Evolutionary conservation across 192 early-diverging fungal genomes (phyloP).

Genomic region (Spinellus fusiger): DNA sequence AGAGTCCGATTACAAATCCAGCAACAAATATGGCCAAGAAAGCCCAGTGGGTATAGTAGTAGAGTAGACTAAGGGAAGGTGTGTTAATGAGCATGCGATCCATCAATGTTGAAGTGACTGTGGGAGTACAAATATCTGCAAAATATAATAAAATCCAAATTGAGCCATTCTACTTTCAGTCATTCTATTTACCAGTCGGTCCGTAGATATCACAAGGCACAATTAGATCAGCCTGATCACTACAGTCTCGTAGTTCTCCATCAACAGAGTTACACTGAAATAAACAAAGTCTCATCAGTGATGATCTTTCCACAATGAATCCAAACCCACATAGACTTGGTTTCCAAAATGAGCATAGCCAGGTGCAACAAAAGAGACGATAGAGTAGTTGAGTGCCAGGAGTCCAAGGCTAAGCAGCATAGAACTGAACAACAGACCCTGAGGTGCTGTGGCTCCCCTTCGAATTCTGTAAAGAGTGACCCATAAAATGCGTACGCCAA

Average conservation of each 20-base stretch:
- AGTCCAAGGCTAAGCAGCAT: slow-evolving; percentile 42
- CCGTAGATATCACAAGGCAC: slow-evolving; percentile 50
- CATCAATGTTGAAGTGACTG: slow-evolving; percentile 41
- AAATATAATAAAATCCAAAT: not conserved
- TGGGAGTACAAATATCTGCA: slow-evolving; percentile 47
- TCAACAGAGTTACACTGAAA: slow-evolving; percentile 44
- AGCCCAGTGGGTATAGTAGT: slow-evolving; percentile 48
- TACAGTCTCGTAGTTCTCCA: slow-evolving; percentile 32
- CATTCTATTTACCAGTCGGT: slow-evolving; percentile 28
- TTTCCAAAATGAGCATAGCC: slow-evolving; percentile 53
- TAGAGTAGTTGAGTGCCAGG: slow-evolving; percentile 40
- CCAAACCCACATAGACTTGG: slow-evolving; percentile 38
- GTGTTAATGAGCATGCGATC: slow-evolving; percentile 38
- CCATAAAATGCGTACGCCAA: slow-evolving; percentile 50
- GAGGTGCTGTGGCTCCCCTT: slow-evolving; percentile 39
- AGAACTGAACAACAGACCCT: slow-evolving; percentile 44
- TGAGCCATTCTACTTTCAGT: not conserved
- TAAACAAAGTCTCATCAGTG: not conserved
- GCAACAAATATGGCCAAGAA: slow-evolving; percentile 36
- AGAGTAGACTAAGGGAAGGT: slow-evolving; percentile 40
- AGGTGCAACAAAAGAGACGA: slow-evolving; percentile 49
- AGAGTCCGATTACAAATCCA: slow-evolving; percentile 34
- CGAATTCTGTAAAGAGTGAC: slow-evolving; percentile 41
- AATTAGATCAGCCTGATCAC: slow-evolving; percentile 38
- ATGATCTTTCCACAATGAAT: not conserved